Evolutionary conservation across 2,329 filamentous ascomycete species (phyloP), one percentile per base, ranked within the genome.

Genomic region (Whalleya microplaca): DNA sequence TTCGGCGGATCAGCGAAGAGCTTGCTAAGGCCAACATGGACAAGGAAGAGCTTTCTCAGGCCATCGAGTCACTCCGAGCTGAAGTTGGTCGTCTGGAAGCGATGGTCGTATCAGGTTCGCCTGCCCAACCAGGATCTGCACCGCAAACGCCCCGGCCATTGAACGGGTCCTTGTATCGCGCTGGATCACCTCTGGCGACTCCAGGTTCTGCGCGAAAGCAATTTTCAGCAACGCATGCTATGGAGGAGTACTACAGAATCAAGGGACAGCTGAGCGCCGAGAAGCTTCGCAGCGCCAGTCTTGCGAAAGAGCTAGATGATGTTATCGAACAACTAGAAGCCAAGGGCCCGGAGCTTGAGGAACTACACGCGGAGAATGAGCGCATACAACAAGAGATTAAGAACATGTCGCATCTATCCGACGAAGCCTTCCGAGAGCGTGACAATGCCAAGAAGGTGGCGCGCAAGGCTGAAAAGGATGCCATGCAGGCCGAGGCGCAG

Each of bases 341-440:
- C 21, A 93, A 91, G 71, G 87, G 89, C 21, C 95, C 95, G 0
- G 92, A 97, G 68, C 85, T 97, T 27, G 88, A 96, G 59, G 93
- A 98, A 64, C 78, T 96, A 18, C 87, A 90, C 46, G 83, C 85
- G 14, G 93, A 98, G 66, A 88, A 93, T 61, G 87, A 91, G 51
- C 86, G 90, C 29, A 82, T 98, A 2, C 86, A 93, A 55, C 83
- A 84, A 55, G 92, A 96, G 64, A 87, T 96, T 40, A 82, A 91
- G 32, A 89, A 95, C 61, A 92, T 94, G 81, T 96, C 93, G 0
- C 84, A 89, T 60, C 82, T 96, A 21, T 86, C 96, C 8, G 91
- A 97, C 59, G 86, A 91, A 48, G 89, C 91, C 55, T 90, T 89
- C 58, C 86, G 88, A 67, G 91, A 94, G 68, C 87, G 92, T 41